Evolutionary conservation across 495 filamentous ascomycete genomes (phyloP), one percentile per base, ranked within the genome.

Genomic region (Trichoderma virens): DNA sequence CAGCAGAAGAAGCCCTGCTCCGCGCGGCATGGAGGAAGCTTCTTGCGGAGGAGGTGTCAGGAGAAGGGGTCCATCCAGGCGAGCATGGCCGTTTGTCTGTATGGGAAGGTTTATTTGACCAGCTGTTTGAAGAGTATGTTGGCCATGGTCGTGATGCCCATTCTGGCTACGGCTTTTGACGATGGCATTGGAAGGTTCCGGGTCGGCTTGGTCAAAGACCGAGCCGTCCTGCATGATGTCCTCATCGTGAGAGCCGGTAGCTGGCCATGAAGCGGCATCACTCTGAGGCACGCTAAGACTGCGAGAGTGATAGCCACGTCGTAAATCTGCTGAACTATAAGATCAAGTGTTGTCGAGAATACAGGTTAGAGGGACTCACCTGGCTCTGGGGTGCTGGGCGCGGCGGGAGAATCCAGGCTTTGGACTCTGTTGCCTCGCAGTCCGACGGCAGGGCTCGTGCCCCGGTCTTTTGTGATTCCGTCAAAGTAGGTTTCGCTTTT

Each of bases 401-500:
- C 75, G 60, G 80, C 69, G 0, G 80, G 82, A 2, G 83, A 85
- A 59, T 85, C 82, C 7, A 87, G 73, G 59, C 70, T 89, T 78
- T 78, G 86, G 67, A 79, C 83, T 61, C 82, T 75, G 65, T 68
- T 82, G 67, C 64, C 76, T 65, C 28, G 79, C 65, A 70, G 78
- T 65, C 71, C 80, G 73, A 70, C 75, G 62, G 76, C 65, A 60
- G 72, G 73, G 39, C 71, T 75, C 38, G 70, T 67, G 62, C 68
- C 76, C 38, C 69, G 66, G 9, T 65, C 65, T 47, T 71, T 74
- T 61, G 71, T 70, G 41, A 76, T 54, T 30, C 70, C 74, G 18
- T 75, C 75, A 60, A 79, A 67, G 65, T 70, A 75, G 14, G 74
- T 72, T n/a, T 90, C 88, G 34, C 82, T 88, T 65, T 88, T 88